Evolutionary conservation across 106 monocot species (phyloP), one percentile per base, ranked within the genome.

Genomic region (Dendrobium officinale): DNA sequence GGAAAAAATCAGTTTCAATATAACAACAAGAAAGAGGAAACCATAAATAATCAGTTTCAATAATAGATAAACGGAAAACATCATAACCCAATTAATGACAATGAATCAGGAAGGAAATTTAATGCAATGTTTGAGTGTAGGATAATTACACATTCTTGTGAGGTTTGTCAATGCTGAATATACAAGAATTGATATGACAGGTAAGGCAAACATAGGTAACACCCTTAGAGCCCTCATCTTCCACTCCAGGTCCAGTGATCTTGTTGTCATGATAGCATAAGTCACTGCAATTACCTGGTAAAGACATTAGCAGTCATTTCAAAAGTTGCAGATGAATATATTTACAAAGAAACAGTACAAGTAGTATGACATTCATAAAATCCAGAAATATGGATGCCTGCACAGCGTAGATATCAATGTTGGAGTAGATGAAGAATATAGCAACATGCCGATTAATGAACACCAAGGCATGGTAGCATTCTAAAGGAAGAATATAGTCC

Each of bases 141-240:
- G 85, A 81, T 80, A 86, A 68, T 93, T 89, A 91, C 93, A 67
- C 81, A 93, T 89, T 70, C 81, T 85, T 79, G 80, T 84, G 82
- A 89, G 66, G 64, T 80, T 85, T 82, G 77, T 31, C 83, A 93
- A 51, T 66, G 79, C 61, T 61, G 77, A 85, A 85, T 93, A 93
- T n/a, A 78, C 67, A 4, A 82, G 72, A 83, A 82, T 59, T 78
- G 87, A 85, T 77, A 89, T 66, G 44, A 27, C 72, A 77, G 91
- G 91, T 26, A 93, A 68, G 31, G 84, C 67, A 80, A 93, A 84
- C 80, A 89, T 83, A 72, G 93, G 88, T 49, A 87, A 73, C 54
- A 91, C 80, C 67, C 82, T 79, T 64, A 85, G 4, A 80, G 87
- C 86, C 40, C 85, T 89, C 86, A 77, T 85, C 79, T 89, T 75